A percentile compares a stretch with the other conserved stretches of the same genome.
These are phyloP conservation scores for Aureobasidium sp. DNA, from an alignment of 2,329 filamentous ascomycete species.

Conservation along the genomic window DNA sequence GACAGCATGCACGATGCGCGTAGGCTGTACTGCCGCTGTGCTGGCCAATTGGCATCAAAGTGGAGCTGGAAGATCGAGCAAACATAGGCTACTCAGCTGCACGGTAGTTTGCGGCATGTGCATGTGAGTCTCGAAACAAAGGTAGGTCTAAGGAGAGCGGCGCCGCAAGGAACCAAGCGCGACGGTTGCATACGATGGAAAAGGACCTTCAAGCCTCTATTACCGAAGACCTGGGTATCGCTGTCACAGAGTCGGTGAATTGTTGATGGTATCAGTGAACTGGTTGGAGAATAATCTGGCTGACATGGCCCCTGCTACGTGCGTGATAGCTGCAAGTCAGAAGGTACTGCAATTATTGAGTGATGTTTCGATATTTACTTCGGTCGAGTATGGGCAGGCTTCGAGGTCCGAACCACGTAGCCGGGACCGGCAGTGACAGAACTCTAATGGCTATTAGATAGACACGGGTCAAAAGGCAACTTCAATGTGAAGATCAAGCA, in stretches of 20 bases:
- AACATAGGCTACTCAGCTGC: background rate
- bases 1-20: background rate
- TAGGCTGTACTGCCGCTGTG: background rate
- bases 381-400: background rate
- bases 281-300: background rate
- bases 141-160: background rate
- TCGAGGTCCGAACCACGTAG: background rate
- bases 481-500: background rate
- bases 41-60: background rate
- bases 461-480: background rate
- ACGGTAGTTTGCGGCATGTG: background rate
- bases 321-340: background rate
- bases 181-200: background rate
- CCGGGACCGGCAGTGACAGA: conserved; percentile 1
- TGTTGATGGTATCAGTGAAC: background rate
- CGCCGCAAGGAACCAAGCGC: background rate
- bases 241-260: background rate
- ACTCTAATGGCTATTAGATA: background rate
- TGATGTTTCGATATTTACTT: background rate
- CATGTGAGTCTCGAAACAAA: background rate
- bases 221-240: background rate
- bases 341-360: background rate
- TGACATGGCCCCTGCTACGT: background rate
- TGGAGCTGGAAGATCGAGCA: background rate
- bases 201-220: background rate